Evolutionary conservation across 257 asterid genomes (phyloP).

Genomic region (Nicotiana undulata): DNA sequence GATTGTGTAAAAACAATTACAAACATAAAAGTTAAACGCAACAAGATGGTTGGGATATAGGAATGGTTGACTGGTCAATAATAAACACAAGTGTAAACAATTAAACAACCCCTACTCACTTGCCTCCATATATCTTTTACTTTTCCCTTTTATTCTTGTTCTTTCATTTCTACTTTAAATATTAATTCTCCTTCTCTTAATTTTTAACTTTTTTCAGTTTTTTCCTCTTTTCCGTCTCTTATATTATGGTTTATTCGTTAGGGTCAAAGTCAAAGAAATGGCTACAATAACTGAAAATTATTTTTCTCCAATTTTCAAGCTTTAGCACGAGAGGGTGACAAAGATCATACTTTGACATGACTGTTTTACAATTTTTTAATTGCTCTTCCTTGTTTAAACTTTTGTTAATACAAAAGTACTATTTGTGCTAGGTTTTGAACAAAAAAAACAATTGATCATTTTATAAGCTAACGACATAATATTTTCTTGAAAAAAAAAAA

Average conservation of each 20-base stretch:
- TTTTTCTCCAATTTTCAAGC: not conserved
- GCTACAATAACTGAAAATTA: not conserved
- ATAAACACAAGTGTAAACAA: not conserved
- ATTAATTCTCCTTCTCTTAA: not conserved
- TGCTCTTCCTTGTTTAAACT: not conserved
- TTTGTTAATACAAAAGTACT: not conserved
- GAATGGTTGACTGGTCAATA: not conserved
- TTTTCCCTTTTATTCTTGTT: not conserved
- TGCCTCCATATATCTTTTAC: not conserved
- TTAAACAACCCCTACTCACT: not conserved
- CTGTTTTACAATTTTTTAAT: not conserved
- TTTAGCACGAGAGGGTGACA: constrained; percentile 1
- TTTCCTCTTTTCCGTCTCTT: not conserved
- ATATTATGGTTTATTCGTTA: not conserved
- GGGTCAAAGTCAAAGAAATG: not conserved
- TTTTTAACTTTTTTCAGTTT: not conserved
- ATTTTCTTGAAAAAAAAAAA: no score
- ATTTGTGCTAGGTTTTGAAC: not conserved
- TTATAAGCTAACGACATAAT: not conserved
- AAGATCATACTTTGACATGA: not conserved
- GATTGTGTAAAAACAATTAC: no score
- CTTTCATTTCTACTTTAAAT: not conserved
- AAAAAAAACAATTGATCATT: not conserved
- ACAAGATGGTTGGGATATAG: not conserved
- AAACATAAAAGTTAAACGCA: not conserved